phyloP scores from a whole-genome alignment of 108 stramenopile species.

The Ochromonas danica region DNA sequence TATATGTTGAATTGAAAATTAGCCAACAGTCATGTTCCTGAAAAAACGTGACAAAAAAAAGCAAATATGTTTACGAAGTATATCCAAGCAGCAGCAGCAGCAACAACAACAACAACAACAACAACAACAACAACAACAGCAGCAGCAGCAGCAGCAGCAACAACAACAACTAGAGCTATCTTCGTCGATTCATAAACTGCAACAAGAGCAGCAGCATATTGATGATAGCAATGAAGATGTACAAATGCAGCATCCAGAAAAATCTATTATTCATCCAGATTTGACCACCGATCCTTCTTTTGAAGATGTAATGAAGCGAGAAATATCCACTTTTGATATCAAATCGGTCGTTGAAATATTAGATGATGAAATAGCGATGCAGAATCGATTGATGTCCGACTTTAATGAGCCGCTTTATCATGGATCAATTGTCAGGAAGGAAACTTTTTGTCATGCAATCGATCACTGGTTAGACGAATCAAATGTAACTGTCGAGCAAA shows the following conservation, averaged over 20 bases:
- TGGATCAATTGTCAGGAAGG: slow-evolving; percentile 15
- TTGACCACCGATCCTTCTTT: slow-evolving; percentile 15
- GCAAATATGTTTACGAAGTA: slow-evolving; percentile 17
- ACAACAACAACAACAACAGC: slow-evolving; percentile 10
- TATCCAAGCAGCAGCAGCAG: slow-evolving; percentile 9
- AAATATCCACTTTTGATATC: slow-evolving; percentile 17
- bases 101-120: slow-evolving; percentile 16
- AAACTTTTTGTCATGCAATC: slow-evolving; percentile 17
- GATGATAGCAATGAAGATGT: slow-evolving; percentile 16
- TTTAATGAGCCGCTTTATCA: slow-evolving; percentile 16
- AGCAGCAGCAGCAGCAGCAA: slow-evolving; percentile 9
- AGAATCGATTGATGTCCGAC: slow-evolving; percentile 15
- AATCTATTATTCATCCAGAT: slow-evolving; percentile 17
- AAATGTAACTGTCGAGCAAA: slow-evolving; percentile 16
- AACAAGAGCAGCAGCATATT: slow-evolving; percentile 15
- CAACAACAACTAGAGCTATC: slow-evolving; percentile 15
- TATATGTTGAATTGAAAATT: slow-evolving; percentile 18
- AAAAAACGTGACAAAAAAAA: slow-evolving; percentile 17
- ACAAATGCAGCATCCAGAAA: slow-evolving; percentile 15
- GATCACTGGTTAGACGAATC: slow-evolving; percentile 15
- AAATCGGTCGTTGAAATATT: slow-evolving; percentile 17
- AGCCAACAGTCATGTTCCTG: slow-evolving; percentile 14
- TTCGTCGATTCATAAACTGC: slow-evolving; percentile 15
- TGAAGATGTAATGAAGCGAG: slow-evolving; percentile 15
- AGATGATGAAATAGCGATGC: slow-evolving; percentile 15